These are phyloP conservation scores for Myxozyma sirexii DNA, from an alignment of 805 yeast genomes.

Conservation along the genomic window DNA sequence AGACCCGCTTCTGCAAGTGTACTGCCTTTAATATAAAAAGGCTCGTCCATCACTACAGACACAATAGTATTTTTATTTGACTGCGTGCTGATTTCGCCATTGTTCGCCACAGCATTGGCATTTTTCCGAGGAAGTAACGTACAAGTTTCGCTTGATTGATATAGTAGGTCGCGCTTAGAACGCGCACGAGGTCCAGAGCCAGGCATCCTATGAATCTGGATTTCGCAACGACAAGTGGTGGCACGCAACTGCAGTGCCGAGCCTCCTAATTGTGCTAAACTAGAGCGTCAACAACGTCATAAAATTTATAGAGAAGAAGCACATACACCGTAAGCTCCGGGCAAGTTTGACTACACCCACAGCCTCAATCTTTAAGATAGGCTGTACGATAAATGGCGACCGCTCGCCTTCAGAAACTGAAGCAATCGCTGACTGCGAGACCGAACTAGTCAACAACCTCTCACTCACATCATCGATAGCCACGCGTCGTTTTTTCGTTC, in stretches of 20 bases:
- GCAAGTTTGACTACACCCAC: slow-evolving; percentile 22
- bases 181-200: not conserved
- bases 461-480: slow-evolving; percentile 22
- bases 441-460: slow-evolving; percentile 7
- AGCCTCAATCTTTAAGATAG: slow-evolving; percentile 27
- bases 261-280: slow-evolving; percentile 15
- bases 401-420: slow-evolving; percentile 7
- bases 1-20: slow-evolving; percentile 19
- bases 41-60: slow-evolving; percentile 26
- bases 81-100: not conserved
- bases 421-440: not conserved
- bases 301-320: no score
- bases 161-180: slow-evolving; percentile 10
- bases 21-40: slow-evolving; percentile 27
- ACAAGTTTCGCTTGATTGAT: slow-evolving; percentile 25
- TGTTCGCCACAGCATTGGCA: not conserved
- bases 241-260: slow-evolving; percentile 6
- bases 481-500: slow-evolving; percentile 5
- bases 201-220: slow-evolving; percentile 11
- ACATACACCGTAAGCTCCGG: slow-evolving; percentile 21
- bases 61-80: not conserved
- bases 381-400: slow-evolving; percentile 13
- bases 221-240: slow-evolving; percentile 22
- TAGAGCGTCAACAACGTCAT: no score
- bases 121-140: slow-evolving; percentile 12